These are phyloP conservation scores for Chaetomium tenue DNA, from an alignment of 495 filamentous ascomycete species.

Conservation along the genomic window DNA sequence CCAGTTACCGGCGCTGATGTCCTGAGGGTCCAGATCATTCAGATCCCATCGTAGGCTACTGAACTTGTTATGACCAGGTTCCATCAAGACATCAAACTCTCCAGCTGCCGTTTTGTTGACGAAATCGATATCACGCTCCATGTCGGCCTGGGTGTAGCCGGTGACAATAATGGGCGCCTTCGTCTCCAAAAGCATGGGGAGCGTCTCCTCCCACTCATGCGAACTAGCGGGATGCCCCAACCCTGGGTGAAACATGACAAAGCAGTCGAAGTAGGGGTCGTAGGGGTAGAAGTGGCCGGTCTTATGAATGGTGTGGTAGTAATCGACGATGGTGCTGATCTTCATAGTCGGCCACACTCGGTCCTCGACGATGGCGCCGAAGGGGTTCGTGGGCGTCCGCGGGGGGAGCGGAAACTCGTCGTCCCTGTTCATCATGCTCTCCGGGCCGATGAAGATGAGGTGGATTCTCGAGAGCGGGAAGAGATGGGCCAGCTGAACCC, in stretches of 20 bases:
- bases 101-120: constrained; percentile 77
- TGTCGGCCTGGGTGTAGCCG: constrained; percentile 92
- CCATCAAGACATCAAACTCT: constrained; percentile 87
- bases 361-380: constrained; percentile 88
- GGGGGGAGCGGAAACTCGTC: constrained; percentile 86
- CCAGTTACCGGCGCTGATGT: constrained; percentile 95
- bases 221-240: constrained; percentile 89
- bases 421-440: constrained; percentile 88
- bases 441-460: constrained; percentile 91
- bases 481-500: constrained; percentile 85
- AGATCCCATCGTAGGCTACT: constrained; percentile 95
- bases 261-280: constrained; percentile 96
- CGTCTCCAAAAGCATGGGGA: constrained; percentile 86
- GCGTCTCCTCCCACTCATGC: constrained; percentile 88
- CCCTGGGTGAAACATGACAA: constrained; percentile 94
- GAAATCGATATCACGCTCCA: constrained; percentile 88
- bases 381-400: constrained; percentile 80
- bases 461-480: constrained; percentile 82
- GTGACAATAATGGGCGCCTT: constrained; percentile 92
- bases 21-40: constrained; percentile 91
- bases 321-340: constrained; percentile 94
- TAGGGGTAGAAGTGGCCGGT: constrained; percentile 85
- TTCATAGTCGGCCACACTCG: constrained; percentile 81
- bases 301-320: constrained; percentile 95
- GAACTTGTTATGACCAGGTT: constrained; percentile 92